These are phyloP conservation scores for Casuarina equisetifolia DNA, from an alignment of 306 rosid genomes.

Conservation along the genomic window DNA sequence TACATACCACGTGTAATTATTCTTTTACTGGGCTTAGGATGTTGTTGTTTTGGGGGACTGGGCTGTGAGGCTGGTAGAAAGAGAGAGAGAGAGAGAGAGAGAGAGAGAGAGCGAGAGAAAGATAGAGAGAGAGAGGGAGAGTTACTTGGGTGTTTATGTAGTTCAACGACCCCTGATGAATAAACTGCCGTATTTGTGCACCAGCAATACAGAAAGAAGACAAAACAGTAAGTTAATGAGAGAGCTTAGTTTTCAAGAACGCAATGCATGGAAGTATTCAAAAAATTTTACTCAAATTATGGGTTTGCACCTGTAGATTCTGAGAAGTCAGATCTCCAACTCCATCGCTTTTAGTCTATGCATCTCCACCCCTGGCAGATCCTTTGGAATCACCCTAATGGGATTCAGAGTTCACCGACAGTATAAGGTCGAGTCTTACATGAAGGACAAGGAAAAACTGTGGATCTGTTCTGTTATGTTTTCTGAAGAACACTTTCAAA, in stretches of 20 bases:
- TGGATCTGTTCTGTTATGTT: too few relatives aligned
- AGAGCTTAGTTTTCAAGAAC: constrained; percentile 10
- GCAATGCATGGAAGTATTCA: constrained; percentile 9
- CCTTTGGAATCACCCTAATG: constrained; percentile 88
- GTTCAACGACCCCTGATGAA: constrained; percentile 64
- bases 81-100: neutral
- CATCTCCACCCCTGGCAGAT: constrained; percentile 74
- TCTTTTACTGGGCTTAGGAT: too few relatives aligned
- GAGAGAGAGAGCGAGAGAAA: too few relatives aligned
- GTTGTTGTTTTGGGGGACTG: neutral
- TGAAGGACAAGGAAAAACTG: neutral
- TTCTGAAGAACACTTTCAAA: neutral
- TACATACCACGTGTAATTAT: neutral
- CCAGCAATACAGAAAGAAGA: constrained; percentile 23
- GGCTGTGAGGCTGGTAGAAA: neutral
- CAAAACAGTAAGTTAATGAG: constrained; percentile 16
- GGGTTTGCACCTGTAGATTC: constrained; percentile 66
- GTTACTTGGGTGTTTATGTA: constrained; percentile 68
- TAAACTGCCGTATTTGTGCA: constrained; percentile 48
- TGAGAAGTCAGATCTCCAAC: constrained; percentile 53
- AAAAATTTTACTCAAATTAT: constrained; percentile 5
- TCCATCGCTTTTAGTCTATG: constrained; percentile 63
- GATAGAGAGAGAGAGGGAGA: constrained; percentile 31
- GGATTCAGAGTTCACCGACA: constrained; percentile 31
- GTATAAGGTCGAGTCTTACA: constrained; percentile 20